Evolutionary conservation across 352 stramenopile species (phyloP).

Genomic region (Phytophthora quininea): DNA sequence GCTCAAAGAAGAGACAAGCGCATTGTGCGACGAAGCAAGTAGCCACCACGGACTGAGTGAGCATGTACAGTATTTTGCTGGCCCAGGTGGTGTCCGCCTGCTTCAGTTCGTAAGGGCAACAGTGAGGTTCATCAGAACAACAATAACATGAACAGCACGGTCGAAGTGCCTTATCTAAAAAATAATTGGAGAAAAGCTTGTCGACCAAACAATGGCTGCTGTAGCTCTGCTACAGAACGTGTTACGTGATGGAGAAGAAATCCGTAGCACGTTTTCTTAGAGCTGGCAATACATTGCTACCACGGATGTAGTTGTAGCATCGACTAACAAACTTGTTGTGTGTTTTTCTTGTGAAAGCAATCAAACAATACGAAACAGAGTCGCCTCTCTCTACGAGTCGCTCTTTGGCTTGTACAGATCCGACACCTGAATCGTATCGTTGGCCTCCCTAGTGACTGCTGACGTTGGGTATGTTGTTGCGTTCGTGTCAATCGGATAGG

Average conservation of each 20-base stretch:
- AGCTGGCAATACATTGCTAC: no score
- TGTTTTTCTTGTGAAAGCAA: no score
- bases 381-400: not conserved
- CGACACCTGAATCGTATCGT: constrained; percentile 30
- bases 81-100: constrained; percentile 3
- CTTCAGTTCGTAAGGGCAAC: constrained; percentile 5
- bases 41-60: constrained; percentile 4
- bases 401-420: constrained; percentile 1
- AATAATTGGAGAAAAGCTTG: not conserved
- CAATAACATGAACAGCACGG: constrained; percentile 25
- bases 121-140: constrained; percentile 16
- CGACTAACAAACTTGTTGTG: no score
- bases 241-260: no score
- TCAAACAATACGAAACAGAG: not conserved
- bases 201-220: no score
- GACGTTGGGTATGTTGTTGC: constrained; percentile 3
- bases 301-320: no score
- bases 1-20: constrained; percentile 4
- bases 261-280: no score
- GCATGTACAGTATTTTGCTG: constrained; percentile 26
- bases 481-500: not conserved
- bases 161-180: constrained; percentile 28
- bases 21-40: constrained; percentile 3
- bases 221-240: no score
- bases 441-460: constrained; percentile 4